phyloP scores from a whole-genome alignment of 2,329 filamentous ascomycete species.

The Alternaria viburni region DNA sequence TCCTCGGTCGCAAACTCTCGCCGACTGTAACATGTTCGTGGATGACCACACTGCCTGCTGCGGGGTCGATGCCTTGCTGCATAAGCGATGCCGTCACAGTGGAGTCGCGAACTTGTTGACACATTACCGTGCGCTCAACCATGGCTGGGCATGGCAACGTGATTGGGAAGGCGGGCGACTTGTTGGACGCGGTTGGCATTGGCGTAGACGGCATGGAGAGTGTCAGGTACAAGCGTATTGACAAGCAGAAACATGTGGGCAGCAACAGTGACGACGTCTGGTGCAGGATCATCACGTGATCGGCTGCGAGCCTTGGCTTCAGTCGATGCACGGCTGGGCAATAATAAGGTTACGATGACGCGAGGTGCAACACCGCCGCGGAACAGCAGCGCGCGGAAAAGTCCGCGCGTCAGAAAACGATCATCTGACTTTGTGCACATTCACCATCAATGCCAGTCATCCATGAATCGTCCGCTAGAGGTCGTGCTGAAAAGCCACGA shows the following conservation, averaged over 20 bases:
- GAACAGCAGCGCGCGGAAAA: background rate
- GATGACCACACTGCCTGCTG: background rate
- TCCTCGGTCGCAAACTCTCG: background rate
- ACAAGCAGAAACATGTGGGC: background rate
- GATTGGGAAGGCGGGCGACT: background rate
- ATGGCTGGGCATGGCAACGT: background rate
- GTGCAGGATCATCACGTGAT: background rate
- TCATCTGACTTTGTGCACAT: background rate
- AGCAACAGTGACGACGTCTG: background rate
- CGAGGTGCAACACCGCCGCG: background rate
- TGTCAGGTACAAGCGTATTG: background rate
- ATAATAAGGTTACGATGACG: background rate
- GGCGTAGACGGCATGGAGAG: background rate
- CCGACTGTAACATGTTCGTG: background rate
- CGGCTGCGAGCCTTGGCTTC: background rate
- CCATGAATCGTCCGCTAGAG: background rate
- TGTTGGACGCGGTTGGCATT: background rate
- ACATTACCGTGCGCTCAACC: slow-evolving; percentile 1
- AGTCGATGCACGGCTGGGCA: background rate
- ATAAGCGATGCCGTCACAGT: slow-evolving; percentile 12
- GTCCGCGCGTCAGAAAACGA: background rate
- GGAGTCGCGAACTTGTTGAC: slow-evolving; percentile 8
- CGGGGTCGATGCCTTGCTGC: slow-evolving; percentile 2
- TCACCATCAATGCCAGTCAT: background rate
- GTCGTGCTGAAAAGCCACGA: background rate